Conservation (phyloP, 495 filamentous ascomycete genomes). For the Beverwykella pulmonaria region DNA sequence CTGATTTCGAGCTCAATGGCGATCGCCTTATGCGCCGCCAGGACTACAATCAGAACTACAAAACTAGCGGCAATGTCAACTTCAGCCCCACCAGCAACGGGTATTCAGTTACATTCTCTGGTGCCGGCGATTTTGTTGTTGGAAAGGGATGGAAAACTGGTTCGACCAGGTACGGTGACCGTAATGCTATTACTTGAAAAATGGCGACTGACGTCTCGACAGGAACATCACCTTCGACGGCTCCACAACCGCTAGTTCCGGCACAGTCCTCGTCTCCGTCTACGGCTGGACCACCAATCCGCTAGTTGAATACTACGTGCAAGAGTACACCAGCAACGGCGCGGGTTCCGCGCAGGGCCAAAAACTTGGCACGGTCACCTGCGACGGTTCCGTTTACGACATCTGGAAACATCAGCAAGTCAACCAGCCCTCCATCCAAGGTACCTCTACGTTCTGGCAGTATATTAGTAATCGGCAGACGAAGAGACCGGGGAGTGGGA, state of each 20-base stretch:
- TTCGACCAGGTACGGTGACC: constrained; percentile 11
- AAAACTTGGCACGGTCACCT: constrained; percentile 57
- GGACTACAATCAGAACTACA: constrained; percentile 66
- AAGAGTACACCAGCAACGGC: constrained; percentile 58
- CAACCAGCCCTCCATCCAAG: constrained; percentile 62
- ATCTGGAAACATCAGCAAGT: constrained; percentile 61
- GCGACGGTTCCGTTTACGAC: constrained; percentile 65
- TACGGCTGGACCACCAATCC: constrained; percentile 19
- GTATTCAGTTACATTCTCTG: constrained; percentile 59
- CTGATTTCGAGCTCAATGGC: constrained; percentile 51
- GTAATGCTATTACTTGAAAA: background rate
- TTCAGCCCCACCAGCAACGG: constrained; percentile 60
- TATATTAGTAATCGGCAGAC: constrained; percentile 57
- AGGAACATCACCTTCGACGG: constrained; percentile 30
- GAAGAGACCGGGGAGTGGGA: constrained; percentile 12
- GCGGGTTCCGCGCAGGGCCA: constrained; percentile 54
- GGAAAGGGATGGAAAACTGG: constrained; percentile 51
- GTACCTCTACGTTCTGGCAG: constrained; percentile 59
- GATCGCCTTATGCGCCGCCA: constrained; percentile 44
- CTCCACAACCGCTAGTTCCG: constrained; percentile 16
- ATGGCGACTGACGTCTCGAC: too few species aligned
- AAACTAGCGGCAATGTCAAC: constrained; percentile 58
- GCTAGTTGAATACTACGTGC: constrained; percentile 63
- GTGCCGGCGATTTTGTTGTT: constrained; percentile 61
- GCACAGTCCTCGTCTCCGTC: constrained; percentile 31